These are phyloP conservation scores for Talaromyces thailandensis DNA, from an alignment of 495 filamentous ascomycete species.

Conservation along the genomic window DNA sequence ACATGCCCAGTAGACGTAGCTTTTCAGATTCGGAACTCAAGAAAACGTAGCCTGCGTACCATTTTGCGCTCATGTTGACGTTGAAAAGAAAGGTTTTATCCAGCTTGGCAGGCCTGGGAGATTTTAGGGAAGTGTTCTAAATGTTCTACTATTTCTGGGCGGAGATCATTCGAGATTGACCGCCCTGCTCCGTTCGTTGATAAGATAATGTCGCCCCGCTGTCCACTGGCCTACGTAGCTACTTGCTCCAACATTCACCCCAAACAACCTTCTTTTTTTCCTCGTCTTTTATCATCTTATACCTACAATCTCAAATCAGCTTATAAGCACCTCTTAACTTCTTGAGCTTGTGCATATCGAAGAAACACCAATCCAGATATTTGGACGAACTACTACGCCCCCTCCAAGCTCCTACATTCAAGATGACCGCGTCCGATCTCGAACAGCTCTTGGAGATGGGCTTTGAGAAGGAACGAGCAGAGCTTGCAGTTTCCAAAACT, in stretches of 20 bases:
- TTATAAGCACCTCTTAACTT: neutral
- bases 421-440: constrained; percentile 62
- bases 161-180: neutral
- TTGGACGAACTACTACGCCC: neutral
- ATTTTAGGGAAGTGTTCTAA: neutral
- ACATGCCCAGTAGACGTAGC: neutral
- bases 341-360: neutral
- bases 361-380: neutral
- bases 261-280: neutral
- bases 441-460: constrained; percentile 89
- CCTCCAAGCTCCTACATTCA: constrained; percentile 8
- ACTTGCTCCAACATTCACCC: neutral
- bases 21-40: neutral
- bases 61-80: neutral
- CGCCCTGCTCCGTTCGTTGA: neutral
- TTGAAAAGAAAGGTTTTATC: neutral
- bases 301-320: neutral
- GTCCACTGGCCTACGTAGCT: neutral
- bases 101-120: neutral
- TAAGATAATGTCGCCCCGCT: neutral
- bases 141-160: neutral
- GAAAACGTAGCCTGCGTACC: neutral
- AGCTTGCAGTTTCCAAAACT: constrained; percentile 71
- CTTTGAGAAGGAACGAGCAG: constrained; percentile 72
- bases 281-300: neutral